Base-by-base conservation (phyloP, 2,329 filamentous ascomycete genomes). In the Neopestalotiopsis sp. region DNA sequence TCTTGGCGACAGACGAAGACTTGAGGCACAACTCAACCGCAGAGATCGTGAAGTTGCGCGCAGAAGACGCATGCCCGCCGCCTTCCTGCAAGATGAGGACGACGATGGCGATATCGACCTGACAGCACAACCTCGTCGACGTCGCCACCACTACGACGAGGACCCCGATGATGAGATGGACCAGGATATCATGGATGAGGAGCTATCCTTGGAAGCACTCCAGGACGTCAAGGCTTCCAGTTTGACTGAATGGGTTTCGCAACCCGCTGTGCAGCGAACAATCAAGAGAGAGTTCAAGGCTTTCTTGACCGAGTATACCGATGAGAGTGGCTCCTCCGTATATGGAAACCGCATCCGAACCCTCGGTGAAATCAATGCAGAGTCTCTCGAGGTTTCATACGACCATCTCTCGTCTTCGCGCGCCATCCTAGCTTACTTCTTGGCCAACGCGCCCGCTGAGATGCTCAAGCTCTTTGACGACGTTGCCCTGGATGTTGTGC, bases 231-330 rank as follows among this genome's bases (percentile, higher is more conserved):
- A 99, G 80, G 94, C 96, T 20, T 89, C 94, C 20, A 97, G 93
- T 74, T 85, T 99, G 77, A 97, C 94, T 0, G 96, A 99, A 73
- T 99, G 97, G 97, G 92, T 99, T 57, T 91, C 94, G 14, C 92
- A 95, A 74, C 93, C 94, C 3, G 90, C 94, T 14, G 96, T 99
- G 13, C 94, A 97, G 81, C 90, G 94, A 74, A 97, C 95, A 1
- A 96, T 99, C 81, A 95, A 94, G 78, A 90, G 95, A 76, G 96
- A 99, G 81, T 99, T 99, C 89, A 97, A 97, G 81, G 92, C 93
- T 3, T 99, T 99, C 84, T 84, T 99, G 75, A 98, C 96, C 12
- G 95, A 98, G 75, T 98, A 97, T 80, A 97, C 91, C 5, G 96
- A 99, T 76, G 90, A 94, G 67, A 90, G 92, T 72, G 95, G 94